phyloP scores from a whole-genome alignment of 2,329 filamentous ascomycete species.

The Penicillium italicum region DNA sequence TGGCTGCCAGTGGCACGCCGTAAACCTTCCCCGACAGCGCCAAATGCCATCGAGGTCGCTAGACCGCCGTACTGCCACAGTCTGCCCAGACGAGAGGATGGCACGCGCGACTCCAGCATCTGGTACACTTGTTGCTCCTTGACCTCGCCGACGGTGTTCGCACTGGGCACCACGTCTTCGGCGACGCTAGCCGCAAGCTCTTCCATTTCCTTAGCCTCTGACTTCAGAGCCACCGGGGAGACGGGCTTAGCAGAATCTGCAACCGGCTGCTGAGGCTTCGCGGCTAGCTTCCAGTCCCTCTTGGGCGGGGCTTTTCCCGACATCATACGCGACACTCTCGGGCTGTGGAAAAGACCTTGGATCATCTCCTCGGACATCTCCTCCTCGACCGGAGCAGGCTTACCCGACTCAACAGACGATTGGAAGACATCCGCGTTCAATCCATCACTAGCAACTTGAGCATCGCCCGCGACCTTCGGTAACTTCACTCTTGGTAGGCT shows the following conservation, averaged over 20 bases:
- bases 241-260: background rate
- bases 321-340: conserved; percentile 55
- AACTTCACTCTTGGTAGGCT: conserved; percentile 55
- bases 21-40: conserved; percentile 79
- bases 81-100: conserved; percentile 78
- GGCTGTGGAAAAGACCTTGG: conserved; percentile 60
- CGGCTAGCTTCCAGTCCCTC: conserved; percentile 14
- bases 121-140: conserved; percentile 53
- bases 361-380: conserved; percentile 58
- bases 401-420: conserved; percentile 27
- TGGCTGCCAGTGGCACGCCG: conserved; percentile 72
- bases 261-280: background rate
- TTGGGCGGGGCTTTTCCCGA: conserved; percentile 41
- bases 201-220: conserved; percentile 41
- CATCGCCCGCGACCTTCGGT: conserved; percentile 49
- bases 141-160: conserved; percentile 15
- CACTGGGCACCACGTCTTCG: conserved; percentile 34
- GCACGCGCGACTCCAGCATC: conserved; percentile 84
- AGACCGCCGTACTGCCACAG: conserved; percentile 94
- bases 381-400: conserved; percentile 37
- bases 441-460: conserved; percentile 44
- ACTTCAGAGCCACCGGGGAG: background rate
- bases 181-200: conserved; percentile 48
- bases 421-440: conserved; percentile 58
- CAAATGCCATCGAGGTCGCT: conserved; percentile 91